Conservation (phyloP, 176 grass and related monocot genomes). For the Metroxylon sagu region DNA sequence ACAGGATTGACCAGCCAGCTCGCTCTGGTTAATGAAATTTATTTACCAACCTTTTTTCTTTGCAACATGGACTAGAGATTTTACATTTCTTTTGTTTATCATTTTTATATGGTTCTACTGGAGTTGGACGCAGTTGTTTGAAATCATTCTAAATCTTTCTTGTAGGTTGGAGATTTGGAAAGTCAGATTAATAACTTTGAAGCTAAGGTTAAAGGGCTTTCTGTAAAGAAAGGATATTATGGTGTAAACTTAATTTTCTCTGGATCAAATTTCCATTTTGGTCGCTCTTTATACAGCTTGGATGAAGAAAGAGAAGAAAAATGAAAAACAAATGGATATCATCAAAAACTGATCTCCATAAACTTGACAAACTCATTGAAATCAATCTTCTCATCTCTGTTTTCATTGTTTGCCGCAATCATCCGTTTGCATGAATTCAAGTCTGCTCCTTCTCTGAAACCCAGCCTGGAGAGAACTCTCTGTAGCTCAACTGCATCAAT, state of each 20-base stretch:
- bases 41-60: too few species aligned
- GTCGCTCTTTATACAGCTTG: too few species aligned
- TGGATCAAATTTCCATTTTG: too few species aligned
- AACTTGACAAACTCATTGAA: conserved; percentile 3
- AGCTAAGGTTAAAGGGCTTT: conserved; percentile 94
- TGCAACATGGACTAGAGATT: too few species aligned
- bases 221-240: conserved; percentile 69
- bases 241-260: too few species aligned
- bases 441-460: neutral
- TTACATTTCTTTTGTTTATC: conserved; percentile 16
- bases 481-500: conserved; percentile 4
- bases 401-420: neutral
- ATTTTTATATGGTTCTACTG: conserved; percentile 1
- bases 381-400: neutral
- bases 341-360: conserved; percentile 5
- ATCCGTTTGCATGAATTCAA: neutral
- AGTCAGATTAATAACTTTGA: conserved; percentile 92
- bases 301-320: too few species aligned
- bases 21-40: too few species aligned
- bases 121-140: neutral
- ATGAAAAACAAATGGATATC: neutral
- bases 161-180: conserved; percentile 95
- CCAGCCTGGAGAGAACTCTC: neutral
- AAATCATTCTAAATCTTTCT: conserved; percentile 8
- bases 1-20: too few species aligned